Evolutionary conservation across 495 filamentous ascomycete species (phyloP), one percentile per base, ranked within the genome.

Genomic region (Aspergillus asperescens): DNA sequence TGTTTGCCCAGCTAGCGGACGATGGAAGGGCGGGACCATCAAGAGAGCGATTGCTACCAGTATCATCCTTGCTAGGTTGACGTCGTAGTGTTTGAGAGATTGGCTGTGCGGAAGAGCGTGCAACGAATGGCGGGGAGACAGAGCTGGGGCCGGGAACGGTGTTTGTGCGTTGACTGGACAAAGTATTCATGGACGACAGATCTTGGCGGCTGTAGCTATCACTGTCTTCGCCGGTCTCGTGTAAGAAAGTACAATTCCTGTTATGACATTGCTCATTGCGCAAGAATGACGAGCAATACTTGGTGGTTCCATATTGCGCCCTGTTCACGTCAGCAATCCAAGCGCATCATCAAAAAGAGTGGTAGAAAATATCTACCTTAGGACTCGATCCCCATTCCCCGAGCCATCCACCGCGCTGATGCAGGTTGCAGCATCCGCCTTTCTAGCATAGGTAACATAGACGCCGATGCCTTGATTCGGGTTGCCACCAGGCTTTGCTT

Each of bases 211-310:
- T 93, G 66, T 95, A 97, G 68, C 90, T 96, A 52, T 99, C 92
- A 50, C 91, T 90, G 52, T 95, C 93, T 63, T 99, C 93, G 15
- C 92, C 93, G 15, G 91, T 86, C 65, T 99, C 93, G 63, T 99
- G 93, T 34, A 99, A 70, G 68, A 99, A 99, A 77, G 95, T 99
- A 70, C 93, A 99, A 50, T 89, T 88, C 46, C 89, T 81, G 59
- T 99, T 99, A 28, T 84, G 87, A 69, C 93, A 99, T 51, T 81
- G 83, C 64, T 99, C 93, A 48, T 90, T 87, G 18, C 94, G 84
- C 20, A 99, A 78, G 76, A 92, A 99, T 7, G 93, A 93, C 1
- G 93, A 97, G 69, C 93, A 99, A 65, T 99, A 99, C 67, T 99
- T 99, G 2, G 94, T 99, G 7, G 94, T 99, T 18, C 94, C 94